Percentiles rank a stretch among this genome's conserved stretches.
phyloP scores from a whole-genome alignment of 495 filamentous ascomycete species.

The Lindgomyces ingoldianus region DNA sequence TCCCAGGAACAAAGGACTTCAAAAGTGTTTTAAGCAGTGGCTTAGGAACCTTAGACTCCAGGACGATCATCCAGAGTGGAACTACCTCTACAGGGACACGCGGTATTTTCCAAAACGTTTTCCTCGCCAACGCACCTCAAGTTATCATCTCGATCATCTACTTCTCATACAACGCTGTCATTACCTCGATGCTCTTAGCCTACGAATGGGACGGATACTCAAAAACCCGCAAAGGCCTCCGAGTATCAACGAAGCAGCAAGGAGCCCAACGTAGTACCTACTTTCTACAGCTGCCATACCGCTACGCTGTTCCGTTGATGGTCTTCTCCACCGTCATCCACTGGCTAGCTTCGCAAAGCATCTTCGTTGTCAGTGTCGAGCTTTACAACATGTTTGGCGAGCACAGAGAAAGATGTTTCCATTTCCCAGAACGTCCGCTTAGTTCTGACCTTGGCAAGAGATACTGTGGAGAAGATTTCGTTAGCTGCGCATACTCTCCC shows the following conservation, averaged over 20 bases:
- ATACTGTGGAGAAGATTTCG: neutral
- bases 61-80: neutral
- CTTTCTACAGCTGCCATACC: slow-evolving; percentile 31
- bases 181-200: slow-evolving; percentile 16
- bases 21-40: neutral
- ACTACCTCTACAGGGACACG: neutral
- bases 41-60: slow-evolving; percentile 1
- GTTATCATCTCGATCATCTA: slow-evolving; percentile 22
- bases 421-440: neutral
- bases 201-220: slow-evolving; percentile 17
- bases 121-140: slow-evolving; percentile 28
- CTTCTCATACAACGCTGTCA: slow-evolving; percentile 23
- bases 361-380: slow-evolving; percentile 24
- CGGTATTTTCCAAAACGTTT: neutral
- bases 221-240: slow-evolving; percentile 9
- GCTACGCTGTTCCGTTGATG: slow-evolving; percentile 21
- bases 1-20: neutral
- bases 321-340: slow-evolving; percentile 4
- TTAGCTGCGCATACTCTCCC: neutral
- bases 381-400: neutral
- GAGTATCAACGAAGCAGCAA: slow-evolving; percentile 3
- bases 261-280: slow-evolving; percentile 24
- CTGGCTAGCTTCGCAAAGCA: slow-evolving; percentile 26
- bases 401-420: neutral
- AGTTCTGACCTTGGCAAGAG: no score